phyloP scores from a whole-genome alignment of 768 basidiomycete species.

The Mycena floridula region DNA sequence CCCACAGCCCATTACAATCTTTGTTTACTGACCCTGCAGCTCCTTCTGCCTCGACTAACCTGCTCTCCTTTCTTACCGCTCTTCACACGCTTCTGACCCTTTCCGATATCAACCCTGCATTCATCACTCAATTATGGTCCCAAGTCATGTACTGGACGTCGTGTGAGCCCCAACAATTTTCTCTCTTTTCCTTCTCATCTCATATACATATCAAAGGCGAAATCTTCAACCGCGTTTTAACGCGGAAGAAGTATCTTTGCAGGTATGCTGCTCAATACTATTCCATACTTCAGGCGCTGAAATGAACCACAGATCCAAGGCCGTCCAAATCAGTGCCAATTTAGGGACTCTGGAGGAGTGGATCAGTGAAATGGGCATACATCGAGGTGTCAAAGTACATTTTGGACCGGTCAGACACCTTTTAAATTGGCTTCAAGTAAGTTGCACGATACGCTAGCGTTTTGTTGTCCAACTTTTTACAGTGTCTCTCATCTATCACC shows the following conservation, averaged over 20 bases:
- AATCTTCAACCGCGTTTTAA: slow-evolving; percentile 78
- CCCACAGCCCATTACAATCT: slow-evolving; percentile 39
- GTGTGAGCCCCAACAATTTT: slow-evolving; percentile 48
- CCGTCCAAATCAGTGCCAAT: slow-evolving; percentile 87
- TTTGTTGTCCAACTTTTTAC: slow-evolving; percentile 3
- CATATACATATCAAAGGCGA: slow-evolving; percentile 46
- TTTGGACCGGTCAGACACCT: slow-evolving; percentile 82
- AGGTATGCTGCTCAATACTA: slow-evolving; percentile 36
- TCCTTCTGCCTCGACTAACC: slow-evolving; percentile 40
- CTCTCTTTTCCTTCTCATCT: background rate
- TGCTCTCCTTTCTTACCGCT: slow-evolving; percentile 79
- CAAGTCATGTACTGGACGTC: slow-evolving; percentile 99
- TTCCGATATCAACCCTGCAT: slow-evolving; percentile 85
- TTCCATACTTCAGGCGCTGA: background rate
- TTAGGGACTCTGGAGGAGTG: slow-evolving; percentile 84
- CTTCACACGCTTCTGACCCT: slow-evolving; percentile 78
- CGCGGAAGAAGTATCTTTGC: slow-evolving; percentile 93
- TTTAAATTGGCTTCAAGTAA: slow-evolving; percentile 79
- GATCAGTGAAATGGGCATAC: slow-evolving; percentile 77
- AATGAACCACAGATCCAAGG: slow-evolving; percentile 56
- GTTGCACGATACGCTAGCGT: too few species aligned
- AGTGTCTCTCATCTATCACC: slow-evolving; percentile 82
- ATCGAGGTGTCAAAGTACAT: slow-evolving; percentile 72
- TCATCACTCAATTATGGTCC: slow-evolving; percentile 89
- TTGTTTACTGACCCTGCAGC: slow-evolving; percentile 41